phyloP scores from a whole-genome alignment of 176 grass and related monocot genomes.

The Canna indica region DNA sequence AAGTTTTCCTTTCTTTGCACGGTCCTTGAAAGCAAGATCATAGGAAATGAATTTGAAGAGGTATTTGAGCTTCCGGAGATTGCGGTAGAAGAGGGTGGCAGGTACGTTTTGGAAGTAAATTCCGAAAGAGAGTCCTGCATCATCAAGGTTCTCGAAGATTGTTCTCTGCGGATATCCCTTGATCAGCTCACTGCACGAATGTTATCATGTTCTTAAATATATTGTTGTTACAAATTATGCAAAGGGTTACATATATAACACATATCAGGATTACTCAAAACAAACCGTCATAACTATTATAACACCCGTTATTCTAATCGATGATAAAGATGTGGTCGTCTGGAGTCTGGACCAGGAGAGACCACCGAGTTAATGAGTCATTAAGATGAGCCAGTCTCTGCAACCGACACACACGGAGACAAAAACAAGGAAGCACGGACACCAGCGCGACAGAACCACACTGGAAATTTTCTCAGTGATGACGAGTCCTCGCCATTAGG shows the following conservation, averaged over 20 bases:
- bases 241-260: no score
- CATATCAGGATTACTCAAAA: no score
- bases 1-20: conserved; percentile 40
- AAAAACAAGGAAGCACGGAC: no score
- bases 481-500: no score
- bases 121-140: conserved; percentile 59
- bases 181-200: conserved; percentile 37
- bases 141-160: conserved; percentile 76
- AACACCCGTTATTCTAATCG: not conserved
- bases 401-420: not conserved
- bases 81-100: conserved; percentile 70
- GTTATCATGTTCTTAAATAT: not conserved
- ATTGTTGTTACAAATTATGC: no score
- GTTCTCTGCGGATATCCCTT: conserved; percentile 70
- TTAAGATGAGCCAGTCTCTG: no score
- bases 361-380: no score
- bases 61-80: conserved; percentile 91
- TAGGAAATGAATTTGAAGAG: conserved; percentile 61
- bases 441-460: not conserved
- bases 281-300: no score
- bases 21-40: conserved; percentile 29
- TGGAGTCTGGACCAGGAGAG: no score
- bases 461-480: not conserved
- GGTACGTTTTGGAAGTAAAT: conserved; percentile 88
- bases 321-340: not conserved